Base-by-base conservation (phyloP, 108 stramenopile genomes). In the Cylindrotheca fusiformis region DNA sequence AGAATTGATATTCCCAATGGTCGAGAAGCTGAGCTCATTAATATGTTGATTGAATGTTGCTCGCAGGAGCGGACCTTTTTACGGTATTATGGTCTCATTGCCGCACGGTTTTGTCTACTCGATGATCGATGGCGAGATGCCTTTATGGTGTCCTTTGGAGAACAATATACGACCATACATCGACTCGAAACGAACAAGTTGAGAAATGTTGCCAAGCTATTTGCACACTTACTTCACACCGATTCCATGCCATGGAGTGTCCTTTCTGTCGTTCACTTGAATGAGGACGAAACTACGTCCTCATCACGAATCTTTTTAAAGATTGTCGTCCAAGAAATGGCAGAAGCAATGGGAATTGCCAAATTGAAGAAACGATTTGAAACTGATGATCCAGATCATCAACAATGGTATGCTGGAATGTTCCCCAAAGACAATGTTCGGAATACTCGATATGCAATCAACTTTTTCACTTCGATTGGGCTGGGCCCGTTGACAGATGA, bases 21-120 rank as follows among this genome's bases (percentile, higher is more conserved):
- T 46, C 75, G 85, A 32, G 88, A 93, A 70, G 57, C 63, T 22
- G 92, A 93, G 65, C 71, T 96, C 26, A 91, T 95, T 77, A 94
- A 95, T 65, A 99, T 99, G 98, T 74, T 99, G 55, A 89, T 98
- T 58, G 98, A 99, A 75, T 97, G 98, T 74, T 98, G 98, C 65
- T 87, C 91, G 8, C 97, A 99, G 68, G 97, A 98, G 78, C 76
- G 95, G 32, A 97, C 98, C 2, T 99, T 89, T 76, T 79, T 96
- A 33, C 74, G 93, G 8, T 98, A 96, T 71, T 98, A 98, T 67
- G 98, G 97, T 29, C 69, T 99, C 24, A 87, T 98, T 30, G 93
- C 85, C 10, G 85, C 93, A 32, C 86, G 98, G 27, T 97, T 99
- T 65, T 99, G 98, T 73, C 73, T 97, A 24, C 32, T 97, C 53